A percentile compares a stretch with the other conserved stretches of the same genome.
Conservation (phyloP, 352 stramenopile species). For the Phytophthora fragariaefolia region DNA sequence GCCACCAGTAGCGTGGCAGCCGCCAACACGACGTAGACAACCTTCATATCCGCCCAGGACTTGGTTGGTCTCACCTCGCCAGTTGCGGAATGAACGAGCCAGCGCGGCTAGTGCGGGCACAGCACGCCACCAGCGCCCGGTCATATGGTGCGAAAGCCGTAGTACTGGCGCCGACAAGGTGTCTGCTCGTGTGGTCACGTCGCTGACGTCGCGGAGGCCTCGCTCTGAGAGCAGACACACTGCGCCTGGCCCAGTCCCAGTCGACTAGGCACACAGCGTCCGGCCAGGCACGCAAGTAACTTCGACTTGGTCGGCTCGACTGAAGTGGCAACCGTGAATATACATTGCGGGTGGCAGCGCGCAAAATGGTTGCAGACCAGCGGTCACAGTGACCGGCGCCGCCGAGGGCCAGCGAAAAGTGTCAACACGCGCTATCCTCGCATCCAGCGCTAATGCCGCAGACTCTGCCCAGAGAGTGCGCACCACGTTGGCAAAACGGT, state of each 20-base stretch:
- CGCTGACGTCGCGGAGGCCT: no score
- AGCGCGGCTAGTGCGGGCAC: not conserved
- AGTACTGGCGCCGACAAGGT: not conserved
- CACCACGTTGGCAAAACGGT: not conserved
- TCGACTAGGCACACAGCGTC: not conserved
- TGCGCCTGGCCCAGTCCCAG: not conserved
- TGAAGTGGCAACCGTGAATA: not conserved
- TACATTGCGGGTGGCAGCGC: not conserved
- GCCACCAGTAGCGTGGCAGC: constrained; percentile 5
- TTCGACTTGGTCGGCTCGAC: not conserved
- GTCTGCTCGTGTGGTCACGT: constrained; percentile 18
- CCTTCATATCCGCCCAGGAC: constrained; percentile 14
- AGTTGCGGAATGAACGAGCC: constrained; percentile 31
- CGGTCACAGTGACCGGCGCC: no score
- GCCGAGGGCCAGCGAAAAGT: not conserved
- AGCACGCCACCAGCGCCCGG: not conserved
- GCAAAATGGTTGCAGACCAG: not conserved
- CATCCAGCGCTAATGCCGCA: not conserved
- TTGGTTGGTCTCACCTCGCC: not conserved
- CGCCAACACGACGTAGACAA: constrained; percentile 8
- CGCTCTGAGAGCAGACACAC: constrained; percentile 10
- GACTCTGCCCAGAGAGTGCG: no score
- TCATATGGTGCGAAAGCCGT: constrained; percentile 2
- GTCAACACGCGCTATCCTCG: not conserved
- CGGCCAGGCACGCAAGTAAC: not conserved